Evolutionary conservation across 129 eudicot species (phyloP).

Genomic region (Kitagawia praeruptora): DNA sequence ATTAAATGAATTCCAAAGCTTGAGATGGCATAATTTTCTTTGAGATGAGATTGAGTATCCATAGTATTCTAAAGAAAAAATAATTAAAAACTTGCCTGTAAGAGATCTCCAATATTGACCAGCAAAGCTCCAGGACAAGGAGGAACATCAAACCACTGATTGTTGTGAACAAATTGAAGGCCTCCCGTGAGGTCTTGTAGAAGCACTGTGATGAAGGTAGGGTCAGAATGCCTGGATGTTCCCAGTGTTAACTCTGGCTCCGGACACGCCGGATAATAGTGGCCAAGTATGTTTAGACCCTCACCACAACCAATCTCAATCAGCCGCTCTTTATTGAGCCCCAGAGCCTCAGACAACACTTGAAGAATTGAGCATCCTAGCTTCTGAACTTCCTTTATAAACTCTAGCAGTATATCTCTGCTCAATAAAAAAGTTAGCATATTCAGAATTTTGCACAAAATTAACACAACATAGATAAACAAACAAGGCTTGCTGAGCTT

Average conservation of each 20-base stretch:
- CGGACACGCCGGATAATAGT: slow-evolving; percentile 7
- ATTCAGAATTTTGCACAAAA: background rate
- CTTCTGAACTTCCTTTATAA: slow-evolving; percentile 1
- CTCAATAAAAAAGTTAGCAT: background rate
- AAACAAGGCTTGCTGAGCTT: background rate
- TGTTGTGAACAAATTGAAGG: slow-evolving; percentile 6
- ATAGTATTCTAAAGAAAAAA: background rate
- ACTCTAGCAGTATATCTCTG: background rate
- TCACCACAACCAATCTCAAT: slow-evolving; percentile 6
- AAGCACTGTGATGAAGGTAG: slow-evolving; percentile 9
- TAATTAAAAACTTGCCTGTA: background rate
- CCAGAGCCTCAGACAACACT: slow-evolving; percentile 4
- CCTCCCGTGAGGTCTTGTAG: background rate
- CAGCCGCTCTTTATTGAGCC: background rate
- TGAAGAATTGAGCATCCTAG: background rate
- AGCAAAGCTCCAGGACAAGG: slow-evolving; percentile 5
- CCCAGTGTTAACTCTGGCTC: slow-evolving; percentile 3
- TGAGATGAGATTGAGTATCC: background rate
- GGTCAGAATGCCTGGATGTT: slow-evolving; percentile 7
- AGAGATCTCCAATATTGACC: slow-evolving; percentile 10
- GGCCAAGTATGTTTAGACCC: background rate
- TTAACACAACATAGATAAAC: background rate
- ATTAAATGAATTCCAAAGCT: too few species aligned
- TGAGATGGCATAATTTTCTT: too few species aligned
- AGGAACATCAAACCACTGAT: slow-evolving; percentile 7